Evolutionary conservation across 257 asterid species (phyloP), one percentile per base, ranked within the genome.

Genomic region (Perilla frutescens): DNA sequence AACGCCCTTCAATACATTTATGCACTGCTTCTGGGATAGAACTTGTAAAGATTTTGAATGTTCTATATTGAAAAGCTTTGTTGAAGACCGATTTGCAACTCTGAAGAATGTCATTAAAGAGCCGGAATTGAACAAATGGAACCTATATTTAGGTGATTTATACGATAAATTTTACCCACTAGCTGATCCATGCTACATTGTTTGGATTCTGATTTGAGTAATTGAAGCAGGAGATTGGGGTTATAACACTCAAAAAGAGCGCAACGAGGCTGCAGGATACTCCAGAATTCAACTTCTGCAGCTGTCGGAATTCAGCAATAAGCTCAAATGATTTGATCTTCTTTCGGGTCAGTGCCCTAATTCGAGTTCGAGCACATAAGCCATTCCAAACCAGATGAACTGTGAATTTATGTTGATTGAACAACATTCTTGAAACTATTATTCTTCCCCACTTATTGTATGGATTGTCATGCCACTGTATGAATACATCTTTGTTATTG

Each of bases 151-250:
- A 73, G 99, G 99, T 91, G 81, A 81, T 13, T 56, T 1, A 4
- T 53, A 14, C 13, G 62, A 44, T 63, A 39, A 63, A 66, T 62
- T 5, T 53, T 40, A 31, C 26, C 12, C 5, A 48, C 1, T 48
- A 43, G 41, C 31, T 44, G 8, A 68, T 14, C 45, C 37, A 36
- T 39, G 26, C 51, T 69, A 48, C 66, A 32, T 48, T 68, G 60
- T 67, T 50, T 29, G 65, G 55, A 37, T 75, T 66, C 31, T 82
- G 63, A 79, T 32, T 74, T 53, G 44, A 53, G 73, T 71, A 60
- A 43, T 44, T 43, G 75, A 75, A 74, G 56, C 92, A 91, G 97
- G 95, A 73, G 96, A 94, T 76, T 95, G 98, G 99, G 99, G 98
- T 47, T 91, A 92, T 71, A 91, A 95, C 84, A 95, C 98, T 40